These are phyloP conservation scores for Polyporus tsugae DNA, from an alignment of 1,284 basidiomycete genomes.

Conservation along the genomic window DNA sequence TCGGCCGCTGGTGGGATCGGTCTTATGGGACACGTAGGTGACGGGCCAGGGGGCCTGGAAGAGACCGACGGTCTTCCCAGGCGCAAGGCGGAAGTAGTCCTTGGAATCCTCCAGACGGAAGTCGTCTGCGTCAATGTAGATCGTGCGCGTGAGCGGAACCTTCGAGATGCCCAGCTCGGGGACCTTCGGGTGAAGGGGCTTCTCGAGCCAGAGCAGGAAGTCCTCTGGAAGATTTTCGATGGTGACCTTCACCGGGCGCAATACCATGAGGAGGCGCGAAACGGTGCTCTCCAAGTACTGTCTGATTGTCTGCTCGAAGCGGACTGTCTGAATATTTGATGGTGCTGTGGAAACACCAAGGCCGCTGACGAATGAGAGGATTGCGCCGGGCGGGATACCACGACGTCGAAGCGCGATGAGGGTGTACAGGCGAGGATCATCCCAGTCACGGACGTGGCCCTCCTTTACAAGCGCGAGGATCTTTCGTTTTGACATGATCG, in stretches of 20 bases:
- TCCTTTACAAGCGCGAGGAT: constrained; percentile 90
- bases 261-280: constrained; percentile 92
- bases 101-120: constrained; percentile 92
- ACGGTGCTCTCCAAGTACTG: constrained; percentile 91
- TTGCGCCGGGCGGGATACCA: constrained; percentile 95
- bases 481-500: constrained; percentile 98
- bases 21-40: constrained; percentile 91
- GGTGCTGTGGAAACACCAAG: constrained; percentile 92
- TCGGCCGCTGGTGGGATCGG: constrained; percentile 73
- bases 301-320: constrained; percentile 92
- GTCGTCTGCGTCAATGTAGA: constrained; percentile 96
- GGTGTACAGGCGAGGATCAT: constrained; percentile 98
- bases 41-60: constrained; percentile 97
- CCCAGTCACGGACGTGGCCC: constrained; percentile 91
- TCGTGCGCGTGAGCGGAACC: constrained; percentile 88
- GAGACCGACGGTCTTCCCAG: constrained; percentile 96
- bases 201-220: constrained; percentile 86
- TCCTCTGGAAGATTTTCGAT: constrained; percentile 93
- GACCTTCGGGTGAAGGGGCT: constrained; percentile 95
- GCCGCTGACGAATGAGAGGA: constrained; percentile 91
- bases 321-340: constrained; percentile 86
- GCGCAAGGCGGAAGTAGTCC: constrained; percentile 98
- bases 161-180: constrained; percentile 86
- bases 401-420: constrained; percentile 94
- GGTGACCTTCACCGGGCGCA: constrained; percentile 90